A percentile compares a stretch with the other conserved stretches of the same genome.
phyloP scores from a whole-genome alignment of 768 basidiomycete species.

The button mushroom (Agaricus bisporus) region DNA sequence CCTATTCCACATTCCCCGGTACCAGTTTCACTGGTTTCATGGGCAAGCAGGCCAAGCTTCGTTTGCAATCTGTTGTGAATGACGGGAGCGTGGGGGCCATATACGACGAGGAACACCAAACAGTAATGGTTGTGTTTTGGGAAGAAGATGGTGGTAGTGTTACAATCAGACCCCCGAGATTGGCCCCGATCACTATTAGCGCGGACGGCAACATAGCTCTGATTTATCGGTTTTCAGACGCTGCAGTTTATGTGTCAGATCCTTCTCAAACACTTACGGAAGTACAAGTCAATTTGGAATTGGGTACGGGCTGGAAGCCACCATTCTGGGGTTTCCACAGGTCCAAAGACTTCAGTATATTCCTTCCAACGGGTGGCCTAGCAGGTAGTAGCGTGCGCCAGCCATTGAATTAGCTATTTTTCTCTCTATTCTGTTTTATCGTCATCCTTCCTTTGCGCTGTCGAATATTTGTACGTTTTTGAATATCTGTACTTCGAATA shows the following conservation, averaged over 20 bases:
- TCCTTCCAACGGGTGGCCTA: constrained; percentile 39
- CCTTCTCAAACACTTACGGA: constrained; percentile 48
- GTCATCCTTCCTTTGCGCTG: neutral
- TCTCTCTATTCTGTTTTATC: neutral
- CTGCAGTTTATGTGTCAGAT: constrained; percentile 53
- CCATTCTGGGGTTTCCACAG: constrained; percentile 19
- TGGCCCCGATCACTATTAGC: constrained; percentile 25
- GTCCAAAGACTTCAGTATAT: constrained; percentile 27
- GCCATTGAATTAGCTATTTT: constrained; percentile 7
- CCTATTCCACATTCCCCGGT: constrained; percentile 56
- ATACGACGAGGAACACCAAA: constrained; percentile 34
- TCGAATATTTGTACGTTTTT: too few relatives aligned
- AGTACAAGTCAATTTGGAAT: constrained; percentile 30
- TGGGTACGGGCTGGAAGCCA: constrained; percentile 20
- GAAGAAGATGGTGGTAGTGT: constrained; percentile 36
- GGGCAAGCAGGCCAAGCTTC: constrained; percentile 24
- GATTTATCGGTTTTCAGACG: constrained; percentile 33
- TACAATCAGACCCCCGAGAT: constrained; percentile 23
- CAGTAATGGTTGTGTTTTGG: constrained; percentile 55
- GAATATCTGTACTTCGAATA: too few relatives aligned
- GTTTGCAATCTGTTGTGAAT: constrained; percentile 37
- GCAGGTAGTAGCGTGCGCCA: constrained; percentile 44
- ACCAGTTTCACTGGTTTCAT: constrained; percentile 32
- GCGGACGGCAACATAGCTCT: constrained; percentile 36
- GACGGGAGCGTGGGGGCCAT: constrained; percentile 43